A percentile compares a stretch with the other conserved stretches of the same genome.
Conservation (phyloP, 768 basidiomycete genomes). For the Pulveroboletus sp. region DNA sequence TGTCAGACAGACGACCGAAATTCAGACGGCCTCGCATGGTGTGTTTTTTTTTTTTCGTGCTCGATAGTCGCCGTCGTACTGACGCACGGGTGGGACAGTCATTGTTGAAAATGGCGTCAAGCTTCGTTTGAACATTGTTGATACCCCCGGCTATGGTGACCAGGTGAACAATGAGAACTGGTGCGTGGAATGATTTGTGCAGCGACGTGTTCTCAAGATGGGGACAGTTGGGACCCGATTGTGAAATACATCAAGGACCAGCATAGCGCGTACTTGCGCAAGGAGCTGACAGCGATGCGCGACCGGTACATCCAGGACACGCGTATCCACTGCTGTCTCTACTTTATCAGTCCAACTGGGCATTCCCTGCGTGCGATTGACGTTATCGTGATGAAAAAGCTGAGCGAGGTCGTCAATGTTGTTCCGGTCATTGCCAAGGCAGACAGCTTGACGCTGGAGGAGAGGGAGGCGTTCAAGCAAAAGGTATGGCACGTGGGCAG, state of each 20-base stretch:
- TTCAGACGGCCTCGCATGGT: constrained; percentile 95
- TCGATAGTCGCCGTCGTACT: constrained; percentile 1
- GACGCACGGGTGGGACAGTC: constrained; percentile 45
- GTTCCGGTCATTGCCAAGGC: constrained; percentile 99
- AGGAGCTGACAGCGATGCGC: constrained; percentile 97
- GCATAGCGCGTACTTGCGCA: constrained; percentile 97
- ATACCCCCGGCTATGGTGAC: constrained; percentile 98
- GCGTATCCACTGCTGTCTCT: constrained; percentile 95
- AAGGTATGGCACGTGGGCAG: constrained; percentile 49
- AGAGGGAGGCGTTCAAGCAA: constrained; percentile 89
- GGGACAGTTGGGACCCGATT: constrained; percentile 94
- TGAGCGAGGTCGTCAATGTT: constrained; percentile 98
- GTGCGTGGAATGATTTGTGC: constrained; percentile 41
- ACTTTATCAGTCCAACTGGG: constrained; percentile 99
- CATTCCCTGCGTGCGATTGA: constrained; percentile 96
- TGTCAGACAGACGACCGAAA: constrained; percentile 94
- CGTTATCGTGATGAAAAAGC: constrained; percentile 98
- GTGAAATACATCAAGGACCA: constrained; percentile 99
- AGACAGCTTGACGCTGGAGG: constrained; percentile 90
- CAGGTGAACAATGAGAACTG: constrained; percentile 99
- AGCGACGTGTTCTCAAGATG: constrained; percentile 1
- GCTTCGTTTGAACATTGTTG: constrained; percentile 94
- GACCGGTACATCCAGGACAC: constrained; percentile 99
- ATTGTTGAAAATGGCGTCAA: constrained; percentile 96
- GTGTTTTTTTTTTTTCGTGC: constrained; percentile 24